Evolutionary conservation across 2,329 filamentous ascomycete species (phyloP).

Genomic region (Geosmithia putterillii): DNA sequence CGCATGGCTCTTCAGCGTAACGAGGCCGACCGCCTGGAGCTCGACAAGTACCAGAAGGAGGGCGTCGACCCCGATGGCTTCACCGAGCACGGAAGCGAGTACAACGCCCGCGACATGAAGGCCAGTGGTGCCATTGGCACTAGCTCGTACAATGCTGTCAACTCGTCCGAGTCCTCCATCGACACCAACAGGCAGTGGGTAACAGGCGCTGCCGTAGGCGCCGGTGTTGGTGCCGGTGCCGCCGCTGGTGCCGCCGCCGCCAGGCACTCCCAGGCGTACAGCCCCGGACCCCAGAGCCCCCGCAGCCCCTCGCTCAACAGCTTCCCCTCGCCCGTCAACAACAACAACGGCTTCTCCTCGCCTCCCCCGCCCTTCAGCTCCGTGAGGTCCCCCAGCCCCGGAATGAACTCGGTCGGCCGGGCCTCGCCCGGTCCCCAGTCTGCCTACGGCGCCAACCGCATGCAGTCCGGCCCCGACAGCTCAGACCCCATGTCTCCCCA

Average conservation of each 20-base stretch:
- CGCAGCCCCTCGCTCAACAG: background rate
- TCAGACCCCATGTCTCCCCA: background rate
- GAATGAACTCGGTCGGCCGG: slow-evolving; percentile 1
- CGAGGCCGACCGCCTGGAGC: slow-evolving; percentile 35
- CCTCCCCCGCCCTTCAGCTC: slow-evolving; percentile 2
- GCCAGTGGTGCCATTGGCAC: background rate
- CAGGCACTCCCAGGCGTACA: slow-evolving; percentile 1
- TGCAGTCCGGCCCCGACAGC: slow-evolving; percentile 2
- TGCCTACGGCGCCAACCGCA: slow-evolving; percentile 4
- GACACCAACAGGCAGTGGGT: slow-evolving; percentile 1
- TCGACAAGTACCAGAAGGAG: slow-evolving; percentile 33
- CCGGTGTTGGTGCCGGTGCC: background rate
- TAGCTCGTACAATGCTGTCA: slow-evolving; percentile 3
- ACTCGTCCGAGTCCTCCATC: background rate
- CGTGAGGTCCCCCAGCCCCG: slow-evolving; percentile 2
- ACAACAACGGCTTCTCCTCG: background rate
- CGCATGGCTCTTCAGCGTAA: slow-evolving; percentile 27
- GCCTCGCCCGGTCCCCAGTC: slow-evolving; percentile 5
- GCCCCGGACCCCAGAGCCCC: slow-evolving; percentile 1
- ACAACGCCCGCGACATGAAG: slow-evolving; percentile 4
- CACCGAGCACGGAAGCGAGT: slow-evolving; percentile 5
- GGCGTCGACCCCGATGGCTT: slow-evolving; percentile 29
- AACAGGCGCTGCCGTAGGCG: background rate
- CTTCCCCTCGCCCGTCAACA: background rate
- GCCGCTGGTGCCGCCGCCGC: slow-evolving; percentile 2